Percentiles rank a stretch among this genome's conserved stretches.
phyloP scores from a whole-genome alignment of 2,329 filamentous ascomycete genomes.

The Cladosporium phlei region DNA sequence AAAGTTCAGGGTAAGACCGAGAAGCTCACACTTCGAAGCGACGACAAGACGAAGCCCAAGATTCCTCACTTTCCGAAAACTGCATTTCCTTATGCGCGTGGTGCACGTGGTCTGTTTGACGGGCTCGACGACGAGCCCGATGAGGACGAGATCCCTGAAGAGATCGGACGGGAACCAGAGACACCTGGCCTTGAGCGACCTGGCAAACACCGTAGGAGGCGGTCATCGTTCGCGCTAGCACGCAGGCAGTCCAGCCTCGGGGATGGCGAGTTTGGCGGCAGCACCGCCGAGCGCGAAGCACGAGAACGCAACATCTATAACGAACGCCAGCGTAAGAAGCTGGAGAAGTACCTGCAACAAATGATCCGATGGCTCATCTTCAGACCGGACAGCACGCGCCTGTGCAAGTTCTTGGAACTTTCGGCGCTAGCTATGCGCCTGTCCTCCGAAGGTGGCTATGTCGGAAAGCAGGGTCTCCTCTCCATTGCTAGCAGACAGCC shows the following conservation, averaged over 20 bases:
- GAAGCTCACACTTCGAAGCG: slow-evolving; percentile 66
- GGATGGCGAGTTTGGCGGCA: slow-evolving; percentile 33
- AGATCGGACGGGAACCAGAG: slow-evolving; percentile 4
- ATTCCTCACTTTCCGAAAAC: slow-evolving; percentile 86
- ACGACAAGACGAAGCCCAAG: slow-evolving; percentile 63
- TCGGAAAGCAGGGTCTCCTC: slow-evolving; percentile 93
- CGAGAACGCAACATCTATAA: slow-evolving; percentile 55
- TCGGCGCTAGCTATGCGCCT: slow-evolving; percentile 90
- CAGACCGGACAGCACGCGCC: slow-evolving; percentile 85
- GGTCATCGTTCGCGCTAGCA: slow-evolving; percentile 53
- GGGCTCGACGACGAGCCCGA: slow-evolving; percentile 75
- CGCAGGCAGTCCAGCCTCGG: slow-evolving; percentile 56
- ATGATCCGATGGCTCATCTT: slow-evolving; percentile 98
- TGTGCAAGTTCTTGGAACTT: slow-evolving; percentile 93
- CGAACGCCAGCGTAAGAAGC: slow-evolving; percentile 74
- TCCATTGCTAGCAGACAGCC: slow-evolving; percentile 84
- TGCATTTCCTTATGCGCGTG: slow-evolving; percentile 83
- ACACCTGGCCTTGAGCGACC: slow-evolving; percentile 10
- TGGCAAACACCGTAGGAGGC: slow-evolving; percentile 45
- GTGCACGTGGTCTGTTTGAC: slow-evolving; percentile 51
- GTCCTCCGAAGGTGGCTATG: slow-evolving; percentile 91
- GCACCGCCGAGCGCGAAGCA: slow-evolving; percentile 24
- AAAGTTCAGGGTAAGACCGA: slow-evolving; percentile 81
- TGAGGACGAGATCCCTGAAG: slow-evolving; percentile 43
- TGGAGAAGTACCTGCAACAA: slow-evolving; percentile 86